phyloP scores from a whole-genome alignment of 148 eudicot species.

The Hydrangea macrophylla region DNA sequence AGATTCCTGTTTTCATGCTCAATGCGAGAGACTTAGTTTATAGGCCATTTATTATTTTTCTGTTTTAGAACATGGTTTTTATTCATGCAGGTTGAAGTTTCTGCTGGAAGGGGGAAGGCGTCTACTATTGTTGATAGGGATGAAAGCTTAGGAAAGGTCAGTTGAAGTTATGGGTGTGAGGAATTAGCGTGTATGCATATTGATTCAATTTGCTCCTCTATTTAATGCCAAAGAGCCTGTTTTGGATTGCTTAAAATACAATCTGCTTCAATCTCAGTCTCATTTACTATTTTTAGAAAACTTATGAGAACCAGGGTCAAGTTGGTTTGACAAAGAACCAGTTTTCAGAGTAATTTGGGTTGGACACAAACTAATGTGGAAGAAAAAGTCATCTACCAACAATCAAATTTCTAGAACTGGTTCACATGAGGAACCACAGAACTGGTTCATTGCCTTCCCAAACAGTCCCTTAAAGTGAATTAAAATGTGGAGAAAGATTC shows the following conservation, averaged over 20 bases:
- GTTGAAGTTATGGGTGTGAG: background rate
- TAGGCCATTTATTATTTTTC: constrained; percentile 3
- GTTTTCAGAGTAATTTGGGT: too few species aligned
- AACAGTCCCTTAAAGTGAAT: too few species aligned
- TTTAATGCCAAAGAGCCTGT: background rate
- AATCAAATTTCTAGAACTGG: too few species aligned
- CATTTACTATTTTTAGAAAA: too few species aligned
- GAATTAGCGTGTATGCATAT: background rate
- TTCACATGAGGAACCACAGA: too few species aligned
- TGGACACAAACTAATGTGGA: background rate
- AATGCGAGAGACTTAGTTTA: background rate
- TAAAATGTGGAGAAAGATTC: background rate
- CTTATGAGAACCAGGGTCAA: too few species aligned
- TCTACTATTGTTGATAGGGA: constrained; percentile 58
- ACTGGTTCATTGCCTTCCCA: too few species aligned
- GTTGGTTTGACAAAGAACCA: too few species aligned
- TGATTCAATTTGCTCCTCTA: background rate
- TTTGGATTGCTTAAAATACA: too few species aligned
- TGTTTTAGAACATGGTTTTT: background rate
- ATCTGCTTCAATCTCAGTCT: too few species aligned
- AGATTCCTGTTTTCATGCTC: constrained; percentile 19
- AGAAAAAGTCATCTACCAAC: too few species aligned
- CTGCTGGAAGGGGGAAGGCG: constrained; percentile 64
- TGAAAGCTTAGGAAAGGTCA: constrained; percentile 77
- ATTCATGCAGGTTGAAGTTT: constrained; percentile 51